Conservation (phyloP, 768 basidiomycete species). For the Russula foetens region DNA sequence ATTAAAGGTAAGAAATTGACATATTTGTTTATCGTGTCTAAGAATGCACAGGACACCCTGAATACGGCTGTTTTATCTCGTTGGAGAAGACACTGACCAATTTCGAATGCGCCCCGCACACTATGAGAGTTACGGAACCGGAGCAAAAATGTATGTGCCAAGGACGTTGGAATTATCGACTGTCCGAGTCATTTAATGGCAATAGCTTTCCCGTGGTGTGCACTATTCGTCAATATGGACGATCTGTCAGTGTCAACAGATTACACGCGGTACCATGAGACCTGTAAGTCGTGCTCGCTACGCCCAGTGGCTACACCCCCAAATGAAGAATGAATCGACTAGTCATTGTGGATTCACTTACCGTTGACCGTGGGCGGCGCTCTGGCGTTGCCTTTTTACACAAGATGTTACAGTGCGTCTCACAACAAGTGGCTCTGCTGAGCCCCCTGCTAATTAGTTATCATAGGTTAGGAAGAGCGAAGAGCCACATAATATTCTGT, state of each 20-base stretch:
- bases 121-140: constrained; percentile 46
- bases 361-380: constrained; percentile 55
- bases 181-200: neutral
- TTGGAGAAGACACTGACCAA: constrained; percentile 84
- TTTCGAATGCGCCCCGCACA: constrained; percentile 55
- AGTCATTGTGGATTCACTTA: constrained; percentile 63
- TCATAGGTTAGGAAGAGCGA: constrained; percentile 58
- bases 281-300: constrained; percentile 37
- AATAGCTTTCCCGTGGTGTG: constrained; percentile 92
- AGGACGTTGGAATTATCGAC: neutral
- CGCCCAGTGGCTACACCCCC: neutral
- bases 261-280: constrained; percentile 57
- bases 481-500: constrained; percentile 72
- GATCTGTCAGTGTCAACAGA: constrained; percentile 76
- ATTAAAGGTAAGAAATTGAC: constrained; percentile 41
- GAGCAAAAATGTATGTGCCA: constrained; percentile 31
- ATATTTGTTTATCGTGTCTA: neutral
- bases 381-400: constrained; percentile 56
- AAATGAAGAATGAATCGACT: constrained; percentile 1
- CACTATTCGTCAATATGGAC: constrained; percentile 65
- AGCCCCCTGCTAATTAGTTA: neutral
- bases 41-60: constrained; percentile 60
- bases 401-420: constrained; percentile 67
- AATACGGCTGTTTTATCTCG: constrained; percentile 90
- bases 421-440: neutral